These are phyloP conservation scores for Eucalyptus tenuipes DNA, from an alignment of 345 rosid species.

Conservation along the genomic window DNA sequence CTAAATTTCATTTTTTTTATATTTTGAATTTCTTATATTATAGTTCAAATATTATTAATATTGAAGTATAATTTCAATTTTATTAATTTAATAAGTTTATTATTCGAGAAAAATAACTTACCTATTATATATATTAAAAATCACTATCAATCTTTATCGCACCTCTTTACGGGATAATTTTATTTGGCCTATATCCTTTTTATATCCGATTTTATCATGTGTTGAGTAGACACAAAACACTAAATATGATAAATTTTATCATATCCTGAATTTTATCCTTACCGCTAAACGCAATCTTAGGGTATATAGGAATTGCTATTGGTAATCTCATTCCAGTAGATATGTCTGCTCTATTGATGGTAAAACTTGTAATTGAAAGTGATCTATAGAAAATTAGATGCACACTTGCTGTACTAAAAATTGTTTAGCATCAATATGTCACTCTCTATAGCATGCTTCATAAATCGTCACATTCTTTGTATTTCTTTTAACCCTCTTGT, in stretches of 20 bases:
- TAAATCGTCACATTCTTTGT: neutral
- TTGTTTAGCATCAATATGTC: neutral
- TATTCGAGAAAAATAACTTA: rapidly evolving
- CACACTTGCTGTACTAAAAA: neutral
- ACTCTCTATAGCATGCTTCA: neutral
- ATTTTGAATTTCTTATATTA: too few species aligned
- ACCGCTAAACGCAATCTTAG: rapidly evolving
- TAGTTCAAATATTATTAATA: too few species aligned
- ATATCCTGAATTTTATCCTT: rapidly evolving
- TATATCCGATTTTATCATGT: too few species aligned
- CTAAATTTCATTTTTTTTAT: rapidly evolving
- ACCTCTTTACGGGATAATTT: rapidly evolving
- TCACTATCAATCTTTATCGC: too few species aligned
- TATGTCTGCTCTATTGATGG: neutral
- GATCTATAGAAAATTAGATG: neutral
- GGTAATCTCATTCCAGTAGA: neutral
- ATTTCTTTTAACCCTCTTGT: neutral
- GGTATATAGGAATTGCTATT: neutral
- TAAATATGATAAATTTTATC: too few species aligned
- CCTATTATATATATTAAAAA: too few species aligned
- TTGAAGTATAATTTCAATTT: too few species aligned
- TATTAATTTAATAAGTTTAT: too few species aligned
- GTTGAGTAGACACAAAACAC: too few species aligned
- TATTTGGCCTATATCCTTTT: rapidly evolving
- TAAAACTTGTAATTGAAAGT: neutral